Evolutionary conservation across 495 filamentous ascomycete species (phyloP).

Genomic region (Aspergillus panamensis): DNA sequence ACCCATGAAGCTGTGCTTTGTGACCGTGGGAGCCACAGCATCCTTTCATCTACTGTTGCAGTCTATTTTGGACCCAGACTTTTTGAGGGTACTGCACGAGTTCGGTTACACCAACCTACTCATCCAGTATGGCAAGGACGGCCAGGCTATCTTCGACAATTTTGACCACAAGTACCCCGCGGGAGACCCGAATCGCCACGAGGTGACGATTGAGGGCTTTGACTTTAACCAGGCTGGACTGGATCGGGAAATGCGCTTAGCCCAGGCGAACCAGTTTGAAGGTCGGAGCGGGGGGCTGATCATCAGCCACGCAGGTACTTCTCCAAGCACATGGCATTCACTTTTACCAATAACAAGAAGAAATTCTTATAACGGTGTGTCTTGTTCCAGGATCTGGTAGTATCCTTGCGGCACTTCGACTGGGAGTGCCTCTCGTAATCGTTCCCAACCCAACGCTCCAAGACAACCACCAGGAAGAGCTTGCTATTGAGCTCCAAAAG

Average conservation of each 20-base stretch:
- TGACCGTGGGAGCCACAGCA: constrained; percentile 90
- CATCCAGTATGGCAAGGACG: constrained; percentile 72
- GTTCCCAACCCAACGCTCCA: constrained; percentile 81
- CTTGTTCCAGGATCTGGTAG: constrained; percentile 71
- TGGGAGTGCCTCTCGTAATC: constrained; percentile 67
- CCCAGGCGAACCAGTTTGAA: constrained; percentile 38
- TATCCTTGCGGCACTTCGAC: constrained; percentile 75
- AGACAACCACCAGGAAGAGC: constrained; percentile 88
- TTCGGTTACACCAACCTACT: constrained; percentile 61
- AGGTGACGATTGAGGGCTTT: constrained; percentile 58
- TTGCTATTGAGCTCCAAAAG: constrained; percentile 66
- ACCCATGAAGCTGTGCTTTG: constrained; percentile 57
- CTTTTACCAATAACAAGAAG: too few species aligned
- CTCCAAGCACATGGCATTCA: not conserved
- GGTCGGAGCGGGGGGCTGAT: constrained; percentile 56
- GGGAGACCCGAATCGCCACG: constrained; percentile 25
- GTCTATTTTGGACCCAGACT: constrained; percentile 57
- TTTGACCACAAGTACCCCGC: constrained; percentile 23
- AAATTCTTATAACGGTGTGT: not conserved
- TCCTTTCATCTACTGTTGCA: constrained; percentile 68
- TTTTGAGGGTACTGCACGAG: constrained; percentile 53
- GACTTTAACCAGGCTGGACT: constrained; percentile 60
- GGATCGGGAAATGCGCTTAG: constrained; percentile 50
- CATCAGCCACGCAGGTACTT: constrained; percentile 81
- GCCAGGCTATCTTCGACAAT: constrained; percentile 42